Conservation (phyloP, 352 stramenopile species). For the Phytopythium cucurbitacearum region DNA sequence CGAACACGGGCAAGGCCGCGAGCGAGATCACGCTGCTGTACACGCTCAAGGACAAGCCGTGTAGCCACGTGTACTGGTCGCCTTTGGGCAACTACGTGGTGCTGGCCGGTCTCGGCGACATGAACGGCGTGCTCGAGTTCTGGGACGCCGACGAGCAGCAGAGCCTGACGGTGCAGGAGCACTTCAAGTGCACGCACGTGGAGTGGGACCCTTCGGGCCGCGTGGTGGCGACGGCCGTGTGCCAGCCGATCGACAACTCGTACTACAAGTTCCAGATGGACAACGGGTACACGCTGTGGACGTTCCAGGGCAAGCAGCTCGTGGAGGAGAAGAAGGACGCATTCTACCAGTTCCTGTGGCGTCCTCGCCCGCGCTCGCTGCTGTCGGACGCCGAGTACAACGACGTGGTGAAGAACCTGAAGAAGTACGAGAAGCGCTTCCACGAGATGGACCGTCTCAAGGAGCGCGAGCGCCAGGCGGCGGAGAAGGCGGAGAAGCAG, state of each 20-base stretch:
- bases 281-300: constrained; percentile 98
- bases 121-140: constrained; percentile 96
- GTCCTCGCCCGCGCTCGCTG: constrained; percentile 92
- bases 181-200: constrained; percentile 98
- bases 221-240: constrained; percentile 94
- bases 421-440: constrained; percentile 94
- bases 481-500: constrained; percentile 66
- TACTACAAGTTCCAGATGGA: constrained; percentile 99
- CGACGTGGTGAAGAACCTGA: constrained; percentile 96
- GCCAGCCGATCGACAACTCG: constrained; percentile 93
- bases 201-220: constrained; percentile 97
- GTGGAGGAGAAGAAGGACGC: constrained; percentile 95
- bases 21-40: constrained; percentile 94
- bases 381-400: constrained; percentile 92
- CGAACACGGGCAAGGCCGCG: constrained; percentile 30
- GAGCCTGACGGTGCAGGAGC: constrained; percentile 93
- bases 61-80: constrained; percentile 97
- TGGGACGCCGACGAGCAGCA: constrained; percentile 97
- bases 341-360: constrained; percentile 94
- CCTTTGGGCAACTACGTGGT: constrained; percentile 92
- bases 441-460: constrained; percentile 85
- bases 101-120: constrained; percentile 92
- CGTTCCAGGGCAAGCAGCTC: constrained; percentile 96
- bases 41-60: constrained; percentile 93
- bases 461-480: constrained; percentile 68